These are phyloP conservation scores for Fistulinella prunicolor DNA, from an alignment of 768 basidiomycete species.

Conservation along the genomic window DNA sequence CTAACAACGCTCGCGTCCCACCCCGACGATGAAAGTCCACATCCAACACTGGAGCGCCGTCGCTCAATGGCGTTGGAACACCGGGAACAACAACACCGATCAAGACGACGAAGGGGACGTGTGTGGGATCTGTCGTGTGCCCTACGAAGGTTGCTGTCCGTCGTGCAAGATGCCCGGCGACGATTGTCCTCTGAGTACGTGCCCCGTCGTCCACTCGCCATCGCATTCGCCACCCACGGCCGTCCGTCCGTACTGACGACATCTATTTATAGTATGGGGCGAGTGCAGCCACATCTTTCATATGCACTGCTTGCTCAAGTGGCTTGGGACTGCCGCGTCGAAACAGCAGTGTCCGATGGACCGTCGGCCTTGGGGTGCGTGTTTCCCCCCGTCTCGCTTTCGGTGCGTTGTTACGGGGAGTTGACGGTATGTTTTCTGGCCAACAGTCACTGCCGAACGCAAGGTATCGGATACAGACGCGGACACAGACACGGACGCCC, in stretches of 20 bases:
- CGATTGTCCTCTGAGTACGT: slow-evolving; percentile 86
- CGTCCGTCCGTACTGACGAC: too few species aligned
- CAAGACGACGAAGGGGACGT: slow-evolving; percentile 55
- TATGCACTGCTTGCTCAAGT: slow-evolving; percentile 97
- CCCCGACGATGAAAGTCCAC: slow-evolving; percentile 76
- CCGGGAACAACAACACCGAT: slow-evolving; percentile 32
- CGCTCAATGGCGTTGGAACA: slow-evolving; percentile 88
- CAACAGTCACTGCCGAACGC: slow-evolving; percentile 52
- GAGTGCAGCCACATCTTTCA: slow-evolving; percentile 98
- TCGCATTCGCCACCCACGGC: too few species aligned
- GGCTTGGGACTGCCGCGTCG: slow-evolving; percentile 85
- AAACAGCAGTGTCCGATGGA: slow-evolving; percentile 99
- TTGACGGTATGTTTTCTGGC: too few species aligned
- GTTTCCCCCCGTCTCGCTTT: background rate
- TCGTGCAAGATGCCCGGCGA: slow-evolving; percentile 96
- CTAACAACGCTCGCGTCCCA: too few species aligned
- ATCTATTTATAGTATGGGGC: slow-evolving; percentile 85
- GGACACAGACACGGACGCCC: too few species aligned
- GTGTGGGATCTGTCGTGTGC: slow-evolving; percentile 87
- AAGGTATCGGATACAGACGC: slow-evolving; percentile 34
- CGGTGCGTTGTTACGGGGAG: too few species aligned
- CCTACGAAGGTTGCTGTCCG: slow-evolving; percentile 94
- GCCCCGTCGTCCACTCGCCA: too few species aligned
- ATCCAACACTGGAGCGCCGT: slow-evolving; percentile 88
- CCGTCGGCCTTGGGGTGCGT: slow-evolving; percentile 85